These are phyloP conservation scores for Ustilago loliicola DNA, from an alignment of 1,284 basidiomycete genomes.

Conservation along the genomic window DNA sequence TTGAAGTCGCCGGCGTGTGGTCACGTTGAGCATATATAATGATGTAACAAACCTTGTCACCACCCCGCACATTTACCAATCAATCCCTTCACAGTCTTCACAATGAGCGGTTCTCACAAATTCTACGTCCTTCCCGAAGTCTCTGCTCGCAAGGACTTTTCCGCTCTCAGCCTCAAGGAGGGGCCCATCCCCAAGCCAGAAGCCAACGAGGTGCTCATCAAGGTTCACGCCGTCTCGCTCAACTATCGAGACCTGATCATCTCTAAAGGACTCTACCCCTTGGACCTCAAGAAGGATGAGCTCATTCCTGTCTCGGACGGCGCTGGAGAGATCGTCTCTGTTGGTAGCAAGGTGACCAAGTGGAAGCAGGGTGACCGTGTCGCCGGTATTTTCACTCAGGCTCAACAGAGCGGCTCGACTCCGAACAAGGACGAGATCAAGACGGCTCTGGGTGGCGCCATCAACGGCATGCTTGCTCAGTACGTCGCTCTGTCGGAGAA, in stretches of 20 bases:
- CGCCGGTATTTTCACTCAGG: conserved; percentile 66
- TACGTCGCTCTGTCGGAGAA: conserved; percentile 71
- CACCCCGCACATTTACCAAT: background rate
- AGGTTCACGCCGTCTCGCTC: conserved; percentile 71
- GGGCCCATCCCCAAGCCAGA: conserved; percentile 53
- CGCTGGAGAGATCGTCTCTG: conserved; percentile 76
- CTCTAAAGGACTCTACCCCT: conserved; percentile 41
- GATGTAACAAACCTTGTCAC: background rate
- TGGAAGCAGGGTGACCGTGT: conserved; percentile 77
- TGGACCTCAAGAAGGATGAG: conserved; percentile 47
- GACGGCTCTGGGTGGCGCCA: conserved; percentile 73
- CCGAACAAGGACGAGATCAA: conserved; percentile 61
- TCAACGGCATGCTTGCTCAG: conserved; percentile 76
- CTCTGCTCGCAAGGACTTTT: conserved; percentile 44
- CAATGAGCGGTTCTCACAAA: conserved; percentile 44
- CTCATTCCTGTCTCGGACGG: conserved; percentile 77
- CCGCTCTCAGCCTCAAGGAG: conserved; percentile 40
- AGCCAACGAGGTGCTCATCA: conserved; percentile 60
- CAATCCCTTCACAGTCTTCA: background rate
- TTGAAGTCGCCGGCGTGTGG: background rate
- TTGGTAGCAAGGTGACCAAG: conserved; percentile 74
- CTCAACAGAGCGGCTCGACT: conserved; percentile 69
- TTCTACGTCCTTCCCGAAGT: conserved; percentile 43
- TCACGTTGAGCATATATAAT: background rate
- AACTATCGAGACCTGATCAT: conserved; percentile 70